Conservation (phyloP, 352 stramenopile genomes). For the Aphanomyces stellatus region DNA sequence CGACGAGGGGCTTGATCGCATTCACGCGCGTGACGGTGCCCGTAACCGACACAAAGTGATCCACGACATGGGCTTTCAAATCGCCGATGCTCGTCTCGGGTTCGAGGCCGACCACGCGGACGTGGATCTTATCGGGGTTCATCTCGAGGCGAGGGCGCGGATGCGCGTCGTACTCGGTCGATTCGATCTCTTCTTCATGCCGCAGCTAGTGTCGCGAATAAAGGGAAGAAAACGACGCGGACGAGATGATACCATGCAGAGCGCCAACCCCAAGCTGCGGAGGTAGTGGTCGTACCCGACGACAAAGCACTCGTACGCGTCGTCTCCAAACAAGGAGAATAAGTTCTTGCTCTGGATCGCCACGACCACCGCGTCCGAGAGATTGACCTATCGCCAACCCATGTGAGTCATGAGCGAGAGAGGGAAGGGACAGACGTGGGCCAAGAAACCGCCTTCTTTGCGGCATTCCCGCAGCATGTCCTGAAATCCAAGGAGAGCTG, state of each 20-base stretch:
- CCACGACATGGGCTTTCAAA: constrained; percentile 67
- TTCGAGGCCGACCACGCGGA: constrained; percentile 58
- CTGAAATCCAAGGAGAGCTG: constrained; percentile 9
- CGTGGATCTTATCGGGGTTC: constrained; percentile 44
- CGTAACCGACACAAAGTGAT: constrained; percentile 65
- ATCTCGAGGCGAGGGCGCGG: constrained; percentile 32
- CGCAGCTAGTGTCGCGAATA: constrained; percentile 32
- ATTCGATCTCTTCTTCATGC: constrained; percentile 31
- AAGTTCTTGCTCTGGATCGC: constrained; percentile 5
- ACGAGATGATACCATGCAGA: constrained; percentile 39
- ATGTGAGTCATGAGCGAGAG: not conserved
- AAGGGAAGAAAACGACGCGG: not conserved
- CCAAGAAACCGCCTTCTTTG: constrained; percentile 10
- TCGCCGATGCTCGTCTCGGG: constrained; percentile 52
- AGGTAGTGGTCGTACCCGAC: constrained; percentile 25
- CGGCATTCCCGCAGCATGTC: constrained; percentile 7
- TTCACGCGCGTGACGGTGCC: constrained; percentile 76
- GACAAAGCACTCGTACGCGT: constrained; percentile 16
- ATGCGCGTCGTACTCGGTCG: constrained; percentile 27
- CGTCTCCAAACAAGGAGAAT: constrained; percentile 15
- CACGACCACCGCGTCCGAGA: constrained; percentile 4
- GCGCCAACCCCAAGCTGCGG: constrained; percentile 48
- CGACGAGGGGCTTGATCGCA: constrained; percentile 78
- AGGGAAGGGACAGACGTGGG: not conserved
- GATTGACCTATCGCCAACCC: not conserved